Base-by-base conservation (phyloP, 2,329 filamentous ascomycete genomes). In the Metarhizium humberi region DNA sequence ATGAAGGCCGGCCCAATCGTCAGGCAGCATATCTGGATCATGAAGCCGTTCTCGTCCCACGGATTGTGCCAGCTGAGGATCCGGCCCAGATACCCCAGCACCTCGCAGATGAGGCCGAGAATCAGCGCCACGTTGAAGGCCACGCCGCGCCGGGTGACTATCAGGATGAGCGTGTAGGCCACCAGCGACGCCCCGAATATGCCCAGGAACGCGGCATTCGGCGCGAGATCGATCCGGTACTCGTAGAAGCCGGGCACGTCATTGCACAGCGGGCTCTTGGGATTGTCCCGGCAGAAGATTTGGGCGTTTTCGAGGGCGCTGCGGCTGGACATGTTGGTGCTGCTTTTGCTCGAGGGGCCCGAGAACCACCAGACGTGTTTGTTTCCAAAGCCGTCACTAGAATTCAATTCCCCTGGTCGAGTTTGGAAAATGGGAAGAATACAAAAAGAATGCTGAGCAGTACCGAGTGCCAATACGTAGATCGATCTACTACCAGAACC, bases 1-100 rank as follows among this genome's bases (percentile, higher is more conserved):
- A 86, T 73, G 63, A 86, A 87, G 1, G 83, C 83, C 0, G 85
- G 84, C 0, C 74, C 84, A 56, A 87, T 77, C 3, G 84, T 87
- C 55, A 88, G 72, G 59, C 78, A 81, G 63, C 80, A 76, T 42
- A 84, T 78, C 64, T 86, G 81, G 42, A 83, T 78, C 55, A 79
- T 62, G 66, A 80, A 80, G 20, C 71, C 69, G 45, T 68, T 65
- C 58, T 74, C 64, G n/a, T 62, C 60, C 71, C 75, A 85, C 3
- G 75, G 76, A 61, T 86, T 77, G 42, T 75, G 51, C 63, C 76
- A 76, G 63, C 81, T 77, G 62, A 78, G 69, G 36, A 87, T 69
- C 10, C 85, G 75, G 3, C 78, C 84, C 0, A 67, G 68, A 59
- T 87, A 87, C 11, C 84, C 84, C 29, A 84, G 59, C 14, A 84